Evolutionary conservation across 2,329 filamentous ascomycete species (phyloP).

Genomic region (Aspergillus melleus): DNA sequence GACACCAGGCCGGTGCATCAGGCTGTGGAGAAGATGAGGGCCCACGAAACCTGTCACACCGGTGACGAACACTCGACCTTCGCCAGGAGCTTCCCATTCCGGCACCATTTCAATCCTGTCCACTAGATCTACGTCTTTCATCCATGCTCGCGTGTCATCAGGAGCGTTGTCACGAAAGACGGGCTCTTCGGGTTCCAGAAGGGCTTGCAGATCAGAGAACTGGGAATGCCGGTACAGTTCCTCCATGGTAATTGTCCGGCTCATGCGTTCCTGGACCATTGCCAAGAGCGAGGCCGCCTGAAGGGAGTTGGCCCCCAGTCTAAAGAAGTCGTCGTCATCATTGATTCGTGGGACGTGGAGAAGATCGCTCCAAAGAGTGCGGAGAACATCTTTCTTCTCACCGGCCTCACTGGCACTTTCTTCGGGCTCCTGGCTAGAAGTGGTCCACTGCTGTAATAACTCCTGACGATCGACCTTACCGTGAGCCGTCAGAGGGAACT

Average conservation of each 20-base stretch:
- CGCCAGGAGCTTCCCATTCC: slow-evolving; percentile 6
- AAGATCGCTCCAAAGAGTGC: not conserved
- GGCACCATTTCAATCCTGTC: slow-evolving; percentile 1
- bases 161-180: not conserved
- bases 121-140: slow-evolving; percentile 4
- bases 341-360: not conserved
- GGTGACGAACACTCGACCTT: slow-evolving; percentile 12
- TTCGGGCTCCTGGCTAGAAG: not conserved
- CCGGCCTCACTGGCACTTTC: not conserved
- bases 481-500: slow-evolving; percentile 69
- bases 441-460: slow-evolving; percentile 14
- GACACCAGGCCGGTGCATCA: slow-evolving; percentile 2
- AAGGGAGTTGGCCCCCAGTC: slow-evolving; percentile 4
- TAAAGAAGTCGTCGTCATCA: slow-evolving; percentile 8
- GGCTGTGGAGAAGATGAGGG: slow-evolving; percentile 1
- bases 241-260: not conserved
- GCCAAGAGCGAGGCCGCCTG: slow-evolving; percentile 7
- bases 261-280: not conserved
- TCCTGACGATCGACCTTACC: slow-evolving; percentile 58
- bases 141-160: not conserved
- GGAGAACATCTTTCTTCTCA: not conserved
- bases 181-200: not conserved
- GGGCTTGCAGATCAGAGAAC: not conserved
- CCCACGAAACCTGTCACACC: slow-evolving; percentile 12
- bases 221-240: slow-evolving; percentile 1